Evolutionary conservation across 164 flowering plant species (phyloP).

Genomic region (Sextonia rubra): DNA sequence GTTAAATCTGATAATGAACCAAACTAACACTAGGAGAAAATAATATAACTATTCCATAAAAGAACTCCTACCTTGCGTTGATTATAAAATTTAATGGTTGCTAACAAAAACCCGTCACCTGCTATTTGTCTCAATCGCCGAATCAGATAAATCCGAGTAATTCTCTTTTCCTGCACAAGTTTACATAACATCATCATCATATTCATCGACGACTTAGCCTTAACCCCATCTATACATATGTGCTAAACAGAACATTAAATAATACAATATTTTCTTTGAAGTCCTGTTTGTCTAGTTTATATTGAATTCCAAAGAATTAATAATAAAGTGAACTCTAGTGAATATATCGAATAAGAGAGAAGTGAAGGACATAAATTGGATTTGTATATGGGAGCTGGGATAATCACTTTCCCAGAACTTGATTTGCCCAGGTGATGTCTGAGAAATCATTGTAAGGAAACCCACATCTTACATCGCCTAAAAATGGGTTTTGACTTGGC

Average conservation of each 20-base stretch:
- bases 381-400: no score
- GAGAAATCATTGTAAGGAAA: no score
- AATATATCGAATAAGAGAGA: no score
- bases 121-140: conserved; percentile 48
- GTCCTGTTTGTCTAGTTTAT: no score
- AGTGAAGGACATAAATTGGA: no score
- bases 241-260: not conserved
- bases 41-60: not conserved
- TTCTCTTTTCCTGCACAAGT: conserved; percentile 41
- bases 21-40: no score
- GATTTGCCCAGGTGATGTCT: no score
- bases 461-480: no score
- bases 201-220: not conserved
- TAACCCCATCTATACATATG: not conserved
- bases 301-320: not conserved
- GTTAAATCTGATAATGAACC: no score
- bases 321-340: not conserved
- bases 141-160: conserved; percentile 50
- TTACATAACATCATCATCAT: not conserved
- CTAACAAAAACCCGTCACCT: conserved; percentile 56
- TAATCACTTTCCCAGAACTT: no score
- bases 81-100: conserved; percentile 44
- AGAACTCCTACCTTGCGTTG: conserved; percentile 16
- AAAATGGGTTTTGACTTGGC: no score
- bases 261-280: no score